Percentiles rank a stretch among this genome's conserved stretches.
Conservation (phyloP, 169 alveolate species). For the Plasmodium relictum region DNA sequence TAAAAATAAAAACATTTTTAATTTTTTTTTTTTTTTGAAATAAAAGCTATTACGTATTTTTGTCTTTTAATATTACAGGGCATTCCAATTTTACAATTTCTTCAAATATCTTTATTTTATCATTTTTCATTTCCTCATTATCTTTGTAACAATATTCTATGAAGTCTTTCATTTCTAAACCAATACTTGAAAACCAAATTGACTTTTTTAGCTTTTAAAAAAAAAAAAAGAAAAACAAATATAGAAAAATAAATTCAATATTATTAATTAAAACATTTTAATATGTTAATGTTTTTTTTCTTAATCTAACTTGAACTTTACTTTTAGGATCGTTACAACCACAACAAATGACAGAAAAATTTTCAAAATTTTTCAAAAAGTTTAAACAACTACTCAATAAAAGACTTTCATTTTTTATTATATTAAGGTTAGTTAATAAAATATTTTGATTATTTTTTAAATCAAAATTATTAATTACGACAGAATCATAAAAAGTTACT, state of each 20-base stretch:
- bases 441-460: constrained; percentile 32
- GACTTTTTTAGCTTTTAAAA: constrained; percentile 42
- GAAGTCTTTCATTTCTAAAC: constrained; percentile 50
- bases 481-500: constrained; percentile 14
- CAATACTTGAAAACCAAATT: constrained; percentile 70
- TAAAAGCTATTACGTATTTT: constrained; percentile 17
- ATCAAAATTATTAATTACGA: constrained; percentile 39
- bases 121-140: constrained; percentile 18
- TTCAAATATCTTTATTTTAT: constrained; percentile 25
- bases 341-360: constrained; percentile 49
- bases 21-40: background rate
- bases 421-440: constrained; percentile 10
- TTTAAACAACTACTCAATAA: constrained; percentile 22
- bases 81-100: constrained; percentile 51
- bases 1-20: background rate
- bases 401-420: constrained; percentile 20
- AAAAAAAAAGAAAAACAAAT: background rate
- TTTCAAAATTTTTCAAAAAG: constrained; percentile 51
- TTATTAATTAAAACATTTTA: background rate
- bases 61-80: constrained; percentile 52
- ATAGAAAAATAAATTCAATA: background rate
- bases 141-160: constrained; percentile 35
- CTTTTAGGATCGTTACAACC: constrained; percentile 68
- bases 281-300: background rate
- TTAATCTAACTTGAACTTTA: constrained; percentile 44